phyloP scores from a whole-genome alignment of 495 filamentous ascomycete genomes.

The Penicillium paradoxum region DNA sequence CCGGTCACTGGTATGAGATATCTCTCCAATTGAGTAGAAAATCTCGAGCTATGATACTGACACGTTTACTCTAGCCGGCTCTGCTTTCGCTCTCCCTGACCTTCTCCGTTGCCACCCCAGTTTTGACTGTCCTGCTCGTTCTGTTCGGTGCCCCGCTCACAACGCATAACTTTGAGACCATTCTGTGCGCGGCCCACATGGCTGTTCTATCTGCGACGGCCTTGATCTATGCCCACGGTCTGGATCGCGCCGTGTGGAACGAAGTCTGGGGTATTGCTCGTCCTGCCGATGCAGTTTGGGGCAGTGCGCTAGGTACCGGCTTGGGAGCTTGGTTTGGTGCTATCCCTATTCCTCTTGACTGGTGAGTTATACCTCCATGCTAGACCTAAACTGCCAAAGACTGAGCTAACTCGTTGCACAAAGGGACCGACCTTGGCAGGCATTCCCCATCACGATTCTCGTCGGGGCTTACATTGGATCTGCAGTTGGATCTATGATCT shows the following conservation, averaged over 20 bases:
- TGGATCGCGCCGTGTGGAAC: constrained; percentile 66
- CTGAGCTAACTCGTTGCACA: constrained; percentile 8
- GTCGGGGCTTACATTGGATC: constrained; percentile 67
- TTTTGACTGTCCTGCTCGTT: constrained; percentile 61
- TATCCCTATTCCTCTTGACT: constrained; percentile 93
- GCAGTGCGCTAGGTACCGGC: constrained; percentile 39
- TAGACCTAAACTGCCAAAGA: background rate
- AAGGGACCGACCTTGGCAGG: constrained; percentile 92
- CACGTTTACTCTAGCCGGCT: constrained; percentile 48
- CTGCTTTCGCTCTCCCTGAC: constrained; percentile 57
- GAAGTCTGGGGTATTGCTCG: constrained; percentile 55
- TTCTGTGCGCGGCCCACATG: constrained; percentile 75
- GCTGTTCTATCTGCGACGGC: constrained; percentile 69
- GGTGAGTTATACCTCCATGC: constrained; percentile 49
- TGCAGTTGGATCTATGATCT: constrained; percentile 55
- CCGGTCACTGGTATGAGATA: constrained; percentile 34
- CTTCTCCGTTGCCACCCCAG: constrained; percentile 58
- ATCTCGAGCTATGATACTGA: background rate
- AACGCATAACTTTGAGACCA: constrained; percentile 72
- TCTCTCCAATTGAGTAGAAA: background rate
- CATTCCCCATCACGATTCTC: constrained; percentile 89
- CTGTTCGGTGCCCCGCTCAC: constrained; percentile 89
- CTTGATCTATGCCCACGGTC: constrained; percentile 79
- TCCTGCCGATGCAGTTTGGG: constrained; percentile 40
- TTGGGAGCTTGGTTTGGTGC: constrained; percentile 60